Evolutionary conservation across 306 rosid species (phyloP).

Genomic region (Nissolia schottii): DNA sequence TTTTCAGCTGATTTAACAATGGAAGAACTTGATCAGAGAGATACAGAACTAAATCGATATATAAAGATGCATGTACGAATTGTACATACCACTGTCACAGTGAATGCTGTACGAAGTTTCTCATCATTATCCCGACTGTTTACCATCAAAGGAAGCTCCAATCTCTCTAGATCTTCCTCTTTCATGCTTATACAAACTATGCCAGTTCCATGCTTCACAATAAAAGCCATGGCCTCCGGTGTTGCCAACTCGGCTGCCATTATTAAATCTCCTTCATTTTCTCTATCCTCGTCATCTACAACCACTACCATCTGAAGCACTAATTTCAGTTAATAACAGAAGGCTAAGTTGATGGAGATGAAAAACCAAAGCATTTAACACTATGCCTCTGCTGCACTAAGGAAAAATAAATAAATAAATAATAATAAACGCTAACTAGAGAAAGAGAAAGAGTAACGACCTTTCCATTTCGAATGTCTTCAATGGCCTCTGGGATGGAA

Average conservation of each 20-base stretch:
- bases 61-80: background rate
- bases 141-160: slow-evolving; percentile 83
- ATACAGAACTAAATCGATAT: slow-evolving; percentile 19
- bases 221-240: slow-evolving; percentile 93
- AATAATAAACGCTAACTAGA: background rate
- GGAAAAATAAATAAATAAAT: background rate
- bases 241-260: slow-evolving; percentile 84
- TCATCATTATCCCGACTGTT: slow-evolving; percentile 61
- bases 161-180: slow-evolving; percentile 77
- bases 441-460: slow-evolving; percentile 31
- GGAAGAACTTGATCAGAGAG: slow-evolving; percentile 35
- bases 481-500: slow-evolving; percentile 69
- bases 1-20: slow-evolving; percentile 11
- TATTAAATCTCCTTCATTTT: slow-evolving; percentile 87
- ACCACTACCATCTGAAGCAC: slow-evolving; percentile 68
- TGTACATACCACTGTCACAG: slow-evolving; percentile 80
- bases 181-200: slow-evolving; percentile 83
- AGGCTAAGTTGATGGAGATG: slow-evolving; percentile 6
- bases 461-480: slow-evolving; percentile 81
- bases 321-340: slow-evolving; percentile 14
- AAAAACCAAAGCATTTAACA: background rate
- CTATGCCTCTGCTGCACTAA: background rate
- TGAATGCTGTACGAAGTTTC: slow-evolving; percentile 75
- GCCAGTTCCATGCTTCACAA: slow-evolving; percentile 87
- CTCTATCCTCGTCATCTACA: slow-evolving; percentile 87